A percentile compares a stretch with the other conserved stretches of the same genome.
Evolutionary conservation across 1,284 basidiomycete species (phyloP).

Genomic region (Fistulina hepatica): DNA sequence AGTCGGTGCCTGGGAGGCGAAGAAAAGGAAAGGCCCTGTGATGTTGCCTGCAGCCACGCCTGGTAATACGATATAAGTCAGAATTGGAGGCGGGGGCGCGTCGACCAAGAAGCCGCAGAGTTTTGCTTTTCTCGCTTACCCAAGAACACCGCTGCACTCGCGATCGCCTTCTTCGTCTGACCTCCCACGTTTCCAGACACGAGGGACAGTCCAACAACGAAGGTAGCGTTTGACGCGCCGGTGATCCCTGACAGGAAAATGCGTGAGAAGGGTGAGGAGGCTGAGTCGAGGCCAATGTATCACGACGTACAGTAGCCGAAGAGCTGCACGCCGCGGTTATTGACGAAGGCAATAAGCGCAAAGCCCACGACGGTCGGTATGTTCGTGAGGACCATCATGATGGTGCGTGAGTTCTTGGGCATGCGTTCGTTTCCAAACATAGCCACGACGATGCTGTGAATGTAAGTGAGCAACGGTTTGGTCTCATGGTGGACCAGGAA

Average conservation of each 20-base stretch:
- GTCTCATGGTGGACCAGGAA: background rate
- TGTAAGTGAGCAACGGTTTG: background rate
- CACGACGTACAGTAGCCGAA: constrained; percentile 19
- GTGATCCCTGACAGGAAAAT: constrained; percentile 19
- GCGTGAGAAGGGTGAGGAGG: background rate
- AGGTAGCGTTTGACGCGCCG: constrained; percentile 32
- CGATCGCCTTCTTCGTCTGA: constrained; percentile 31
- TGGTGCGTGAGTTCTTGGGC: constrained; percentile 17
- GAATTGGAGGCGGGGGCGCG: too few species aligned
- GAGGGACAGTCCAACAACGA: constrained; percentile 33
- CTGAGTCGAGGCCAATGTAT: background rate
- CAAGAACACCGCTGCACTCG: constrained; percentile 18
- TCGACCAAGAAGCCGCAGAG: too few species aligned
- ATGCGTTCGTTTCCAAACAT: constrained; percentile 16
- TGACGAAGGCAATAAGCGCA: constrained; percentile 19
- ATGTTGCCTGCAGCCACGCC: constrained; percentile 26
- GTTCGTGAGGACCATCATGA: constrained; percentile 18
- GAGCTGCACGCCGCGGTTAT: constrained; percentile 15
- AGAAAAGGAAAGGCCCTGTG: constrained; percentile 30
- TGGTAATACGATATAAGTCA: too few species aligned
- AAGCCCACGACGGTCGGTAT: constrained; percentile 21
- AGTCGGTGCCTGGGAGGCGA: constrained; percentile 25
- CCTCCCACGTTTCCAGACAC: constrained; percentile 36
- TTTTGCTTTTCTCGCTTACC: too few species aligned
- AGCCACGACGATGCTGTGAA: constrained; percentile 15